phyloP scores from a whole-genome alignment of 139 green algal genomes.

The Protoeuglena noctilucae region DNA sequence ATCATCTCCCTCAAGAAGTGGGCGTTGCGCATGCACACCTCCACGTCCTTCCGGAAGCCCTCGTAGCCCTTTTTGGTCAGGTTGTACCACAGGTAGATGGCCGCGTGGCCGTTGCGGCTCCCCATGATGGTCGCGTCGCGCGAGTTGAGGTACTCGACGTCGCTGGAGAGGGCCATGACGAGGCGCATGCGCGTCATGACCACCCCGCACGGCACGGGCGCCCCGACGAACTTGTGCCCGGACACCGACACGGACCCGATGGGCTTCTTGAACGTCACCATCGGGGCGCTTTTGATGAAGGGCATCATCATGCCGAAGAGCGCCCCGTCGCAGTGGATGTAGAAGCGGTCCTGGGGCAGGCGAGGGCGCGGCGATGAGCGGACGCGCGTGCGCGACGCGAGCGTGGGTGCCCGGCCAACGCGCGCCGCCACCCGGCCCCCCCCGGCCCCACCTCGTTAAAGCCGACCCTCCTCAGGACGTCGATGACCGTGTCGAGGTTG shows the following conservation, averaged over 20 bases:
- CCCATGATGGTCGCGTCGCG: constrained; percentile 96
- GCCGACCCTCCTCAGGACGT: constrained; percentile 22
- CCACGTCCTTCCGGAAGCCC: constrained; percentile 71
- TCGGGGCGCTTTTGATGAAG: constrained; percentile 70
- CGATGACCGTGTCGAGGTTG: constrained; percentile 23
- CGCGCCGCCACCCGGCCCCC: too few relatives aligned
- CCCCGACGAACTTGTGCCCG: constrained; percentile 93
- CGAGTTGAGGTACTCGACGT: constrained; percentile 89
- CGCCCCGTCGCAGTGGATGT: constrained; percentile 94
- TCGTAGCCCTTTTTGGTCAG: constrained; percentile 76
- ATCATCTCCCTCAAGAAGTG: constrained; percentile 69
- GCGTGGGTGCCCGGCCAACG: too few relatives aligned
- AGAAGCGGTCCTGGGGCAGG: constrained; percentile 84
- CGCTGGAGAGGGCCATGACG: constrained; percentile 36
- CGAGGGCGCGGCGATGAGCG: too few relatives aligned
- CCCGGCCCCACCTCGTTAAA: too few relatives aligned
- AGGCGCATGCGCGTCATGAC: constrained; percentile 62
- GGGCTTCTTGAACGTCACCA: constrained; percentile 92
- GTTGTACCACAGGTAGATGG: constrained; percentile 96
- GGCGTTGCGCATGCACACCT: constrained; percentile 80
- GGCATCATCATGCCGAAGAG: constrained; percentile 80
- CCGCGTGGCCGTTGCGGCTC: constrained; percentile 82
- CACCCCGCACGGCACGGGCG: constrained; percentile 75
- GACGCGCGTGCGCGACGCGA: too few relatives aligned
- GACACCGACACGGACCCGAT: constrained; percentile 80